phyloP scores from a whole-genome alignment of 108 stramenopile species.

The Nannochloropsis oceanica region DNA sequence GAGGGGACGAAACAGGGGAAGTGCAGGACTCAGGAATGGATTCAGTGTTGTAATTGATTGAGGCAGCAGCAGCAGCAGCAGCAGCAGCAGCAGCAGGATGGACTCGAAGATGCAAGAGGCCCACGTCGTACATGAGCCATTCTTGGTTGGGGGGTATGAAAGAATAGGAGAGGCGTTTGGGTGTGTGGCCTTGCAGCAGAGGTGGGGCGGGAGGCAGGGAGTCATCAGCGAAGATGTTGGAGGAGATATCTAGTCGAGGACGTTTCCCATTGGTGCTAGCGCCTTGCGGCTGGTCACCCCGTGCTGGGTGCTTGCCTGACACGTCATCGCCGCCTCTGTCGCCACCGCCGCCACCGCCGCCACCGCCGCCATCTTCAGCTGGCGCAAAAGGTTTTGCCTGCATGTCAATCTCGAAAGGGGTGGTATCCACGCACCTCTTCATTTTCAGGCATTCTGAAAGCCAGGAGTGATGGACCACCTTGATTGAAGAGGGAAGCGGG shows the following conservation, averaged over 20 bases:
- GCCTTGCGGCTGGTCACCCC: neutral
- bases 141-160: neutral
- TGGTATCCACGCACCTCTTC: neutral
- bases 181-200: neutral
- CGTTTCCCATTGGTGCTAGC: neutral
- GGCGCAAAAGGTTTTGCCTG: neutral
- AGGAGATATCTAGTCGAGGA: neutral
- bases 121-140: neutral
- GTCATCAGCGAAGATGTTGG: neutral
- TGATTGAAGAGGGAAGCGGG: neutral
- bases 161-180: neutral
- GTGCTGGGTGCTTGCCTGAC: neutral
- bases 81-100: neutral
- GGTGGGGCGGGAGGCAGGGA: neutral
- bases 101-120: neutral
- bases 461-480: neutral
- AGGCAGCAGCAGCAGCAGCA: neutral
- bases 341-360: neutral
- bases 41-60: neutral
- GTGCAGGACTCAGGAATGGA: neutral
- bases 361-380: neutral
- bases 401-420: neutral
- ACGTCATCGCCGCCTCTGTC: neutral
- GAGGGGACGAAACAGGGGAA: neutral
- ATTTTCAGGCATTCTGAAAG: neutral